A percentile compares a stretch with the other conserved stretches of the same genome.
Evolutionary conservation across 1,284 basidiomycete species (phyloP).

Genomic region (Pseudozyma sp.): DNA sequence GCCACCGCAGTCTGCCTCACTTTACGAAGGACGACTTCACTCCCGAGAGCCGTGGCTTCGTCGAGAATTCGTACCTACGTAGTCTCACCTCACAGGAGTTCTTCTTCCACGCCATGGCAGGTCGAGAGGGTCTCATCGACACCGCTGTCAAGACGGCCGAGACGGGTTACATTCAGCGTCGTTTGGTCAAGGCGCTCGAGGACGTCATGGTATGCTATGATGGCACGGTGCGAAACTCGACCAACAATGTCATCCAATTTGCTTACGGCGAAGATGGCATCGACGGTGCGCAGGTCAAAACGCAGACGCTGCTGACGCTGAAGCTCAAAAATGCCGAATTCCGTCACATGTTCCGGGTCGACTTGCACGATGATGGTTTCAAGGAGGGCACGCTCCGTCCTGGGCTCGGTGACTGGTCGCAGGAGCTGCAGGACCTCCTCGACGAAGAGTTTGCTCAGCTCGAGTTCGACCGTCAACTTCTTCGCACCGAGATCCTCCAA

Average conservation of each 20-base stretch:
- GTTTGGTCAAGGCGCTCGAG: constrained; percentile 96
- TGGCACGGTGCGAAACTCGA: constrained; percentile 94
- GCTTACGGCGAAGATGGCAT: constrained; percentile 98
- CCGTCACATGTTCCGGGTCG: constrained; percentile 89
- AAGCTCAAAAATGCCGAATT: constrained; percentile 85
- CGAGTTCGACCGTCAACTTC: constrained; percentile 78
- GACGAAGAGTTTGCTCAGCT: constrained; percentile 89
- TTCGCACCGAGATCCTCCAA: constrained; percentile 85
- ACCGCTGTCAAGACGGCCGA: constrained; percentile 99
- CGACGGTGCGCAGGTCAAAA: constrained; percentile 97
- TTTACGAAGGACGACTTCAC: constrained; percentile 99
- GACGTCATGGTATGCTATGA: constrained; percentile 98
- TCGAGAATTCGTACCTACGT: constrained; percentile 98
- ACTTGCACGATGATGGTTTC: constrained; percentile 75
- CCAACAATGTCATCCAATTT: constrained; percentile 83
- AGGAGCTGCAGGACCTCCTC: constrained; percentile 83
- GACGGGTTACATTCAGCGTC: constrained; percentile 98
- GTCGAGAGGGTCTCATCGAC: constrained; percentile 98
- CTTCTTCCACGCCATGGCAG: constrained; percentile 99
- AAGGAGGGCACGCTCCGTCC: constrained; percentile 81
- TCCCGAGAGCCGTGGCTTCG: constrained; percentile 97
- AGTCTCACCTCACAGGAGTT: constrained; percentile 98
- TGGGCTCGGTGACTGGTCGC: constrained; percentile 91
- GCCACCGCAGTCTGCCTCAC: constrained; percentile 93
- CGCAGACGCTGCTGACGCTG: constrained; percentile 90